These are phyloP conservation scores for Monosporascus cannonballus DNA, from an alignment of 2,329 filamentous ascomycete species.

Conservation along the genomic window DNA sequence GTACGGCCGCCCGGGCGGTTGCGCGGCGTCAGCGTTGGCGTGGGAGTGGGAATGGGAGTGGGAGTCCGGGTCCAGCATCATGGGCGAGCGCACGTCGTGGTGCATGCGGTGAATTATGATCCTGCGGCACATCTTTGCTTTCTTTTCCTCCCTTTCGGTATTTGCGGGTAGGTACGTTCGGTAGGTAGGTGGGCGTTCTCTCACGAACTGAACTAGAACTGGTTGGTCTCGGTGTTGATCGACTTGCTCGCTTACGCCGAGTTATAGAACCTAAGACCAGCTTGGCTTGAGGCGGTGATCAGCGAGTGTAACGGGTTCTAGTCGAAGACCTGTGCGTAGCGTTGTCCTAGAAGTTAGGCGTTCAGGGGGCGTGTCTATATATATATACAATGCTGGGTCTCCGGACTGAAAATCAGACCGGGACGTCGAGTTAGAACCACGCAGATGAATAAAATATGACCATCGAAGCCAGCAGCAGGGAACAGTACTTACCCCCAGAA, in stretches of 20 bases:
- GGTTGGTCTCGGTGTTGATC: background rate
- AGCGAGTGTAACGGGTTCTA: background rate
- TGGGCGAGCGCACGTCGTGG: conserved; percentile 18
- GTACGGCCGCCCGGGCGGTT: too few species aligned
- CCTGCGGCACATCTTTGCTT: conserved; percentile 16
- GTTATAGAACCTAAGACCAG: background rate
- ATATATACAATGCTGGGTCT: background rate
- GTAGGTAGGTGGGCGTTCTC: background rate
- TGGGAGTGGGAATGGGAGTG: conserved; percentile 4
- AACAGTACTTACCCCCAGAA: background rate
- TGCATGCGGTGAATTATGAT: conserved; percentile 20
- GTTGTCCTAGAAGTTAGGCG: too few species aligned
- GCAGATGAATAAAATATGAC: background rate
- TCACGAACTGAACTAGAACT: background rate
- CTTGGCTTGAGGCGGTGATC: background rate
- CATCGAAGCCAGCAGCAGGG: background rate
- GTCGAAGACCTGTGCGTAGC: background rate
- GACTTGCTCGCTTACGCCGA: background rate
- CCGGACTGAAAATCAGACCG: background rate
- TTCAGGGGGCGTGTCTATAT: background rate
- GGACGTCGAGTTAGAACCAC: background rate
- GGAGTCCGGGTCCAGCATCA: conserved; percentile 7
- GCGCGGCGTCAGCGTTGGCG: background rate
- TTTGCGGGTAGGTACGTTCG: background rate
- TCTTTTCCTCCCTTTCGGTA: background rate